These are phyloP conservation scores for Teratosphaeria viscida DNA, from an alignment of 2,329 filamentous ascomycete genomes.

Conservation along the genomic window DNA sequence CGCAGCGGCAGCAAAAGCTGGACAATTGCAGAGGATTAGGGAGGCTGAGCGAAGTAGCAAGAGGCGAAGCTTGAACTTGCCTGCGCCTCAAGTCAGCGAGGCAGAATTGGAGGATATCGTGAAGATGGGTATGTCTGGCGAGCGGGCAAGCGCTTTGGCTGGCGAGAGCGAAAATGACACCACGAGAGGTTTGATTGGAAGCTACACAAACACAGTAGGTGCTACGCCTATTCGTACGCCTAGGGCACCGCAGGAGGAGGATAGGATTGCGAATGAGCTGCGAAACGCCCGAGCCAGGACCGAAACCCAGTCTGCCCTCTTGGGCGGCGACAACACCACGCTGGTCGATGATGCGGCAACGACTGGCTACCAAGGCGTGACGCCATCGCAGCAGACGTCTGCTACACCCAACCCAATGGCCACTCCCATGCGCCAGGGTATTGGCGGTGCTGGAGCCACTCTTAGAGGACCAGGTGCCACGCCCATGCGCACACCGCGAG, in stretches of 20 bases:
- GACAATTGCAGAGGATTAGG: slow-evolving; percentile 84
- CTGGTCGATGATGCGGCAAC: slow-evolving; percentile 73
- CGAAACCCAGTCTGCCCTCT: slow-evolving; percentile 82
- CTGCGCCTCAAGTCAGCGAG: slow-evolving; percentile 84
- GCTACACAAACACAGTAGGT: slow-evolving; percentile 72
- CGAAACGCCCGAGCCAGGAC: slow-evolving; percentile 85
- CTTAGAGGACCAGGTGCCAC: slow-evolving; percentile 62
- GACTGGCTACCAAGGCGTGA: slow-evolving; percentile 77
- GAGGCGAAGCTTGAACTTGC: slow-evolving; percentile 69
- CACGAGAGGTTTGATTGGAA: slow-evolving; percentile 74
- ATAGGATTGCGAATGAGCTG: slow-evolving; percentile 93
- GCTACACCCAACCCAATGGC: slow-evolving; percentile 95
- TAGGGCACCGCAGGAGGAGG: slow-evolving; percentile 80
- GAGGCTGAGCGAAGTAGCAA: slow-evolving; percentile 97
- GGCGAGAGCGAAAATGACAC: slow-evolving; percentile 72
- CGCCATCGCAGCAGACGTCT: slow-evolving; percentile 67
- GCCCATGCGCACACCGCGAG: slow-evolving; percentile 77
- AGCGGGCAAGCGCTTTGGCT: slow-evolving; percentile 67
- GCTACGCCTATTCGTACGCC: slow-evolving; percentile 86
- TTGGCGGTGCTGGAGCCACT: slow-evolving; percentile 54
- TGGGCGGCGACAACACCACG: slow-evolving; percentile 89
- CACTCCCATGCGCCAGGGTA: slow-evolving; percentile 59
- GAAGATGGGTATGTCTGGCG: slow-evolving; percentile 93
- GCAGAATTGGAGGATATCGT: slow-evolving; percentile 92
- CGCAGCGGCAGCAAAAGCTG: slow-evolving; percentile 83